Percentiles rank a stretch among this genome's conserved stretches.
These are phyloP conservation scores for Drosera spatulata DNA, from an alignment of 179 eudicot species.

Conservation along the genomic window DNA sequence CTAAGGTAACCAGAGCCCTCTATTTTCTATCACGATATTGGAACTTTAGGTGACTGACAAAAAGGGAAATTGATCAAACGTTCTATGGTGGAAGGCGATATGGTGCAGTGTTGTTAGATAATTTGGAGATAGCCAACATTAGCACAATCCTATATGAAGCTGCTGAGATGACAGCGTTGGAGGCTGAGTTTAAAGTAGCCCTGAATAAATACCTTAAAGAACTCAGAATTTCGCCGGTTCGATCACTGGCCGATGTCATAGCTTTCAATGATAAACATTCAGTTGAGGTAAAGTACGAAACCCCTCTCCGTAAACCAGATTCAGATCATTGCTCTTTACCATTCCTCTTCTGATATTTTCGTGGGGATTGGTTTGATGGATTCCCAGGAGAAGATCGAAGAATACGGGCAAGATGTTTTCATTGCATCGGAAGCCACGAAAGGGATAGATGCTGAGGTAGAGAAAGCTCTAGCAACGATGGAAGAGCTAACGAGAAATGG, in stretches of 20 bases:
- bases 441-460: constrained; percentile 13
- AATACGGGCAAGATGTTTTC: constrained; percentile 31
- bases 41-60: too few relatives aligned
- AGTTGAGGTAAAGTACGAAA: background rate
- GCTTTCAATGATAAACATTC: constrained; percentile 26
- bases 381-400: constrained; percentile 29
- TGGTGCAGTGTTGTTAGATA: constrained; percentile 27
- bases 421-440: constrained; percentile 17
- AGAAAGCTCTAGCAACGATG: constrained; percentile 11
- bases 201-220: constrained; percentile 34
- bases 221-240: constrained; percentile 28
- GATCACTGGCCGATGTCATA: constrained; percentile 31
- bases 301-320: background rate
- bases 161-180: constrained; percentile 15
- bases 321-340: background rate
- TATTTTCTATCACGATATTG: background rate
- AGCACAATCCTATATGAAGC: constrained; percentile 14
- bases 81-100: constrained; percentile 8
- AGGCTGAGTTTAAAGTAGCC: constrained; percentile 33
- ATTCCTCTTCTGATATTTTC: background rate
- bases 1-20: constrained; percentile 23
- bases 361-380: background rate
- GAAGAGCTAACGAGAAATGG: constrained; percentile 14
- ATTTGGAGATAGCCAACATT: constrained; percentile 29
- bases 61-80: background rate